These are phyloP conservation scores for Circinella minor DNA, from an alignment of 371 early-diverging fungal genomes.

Conservation along the genomic window DNA sequence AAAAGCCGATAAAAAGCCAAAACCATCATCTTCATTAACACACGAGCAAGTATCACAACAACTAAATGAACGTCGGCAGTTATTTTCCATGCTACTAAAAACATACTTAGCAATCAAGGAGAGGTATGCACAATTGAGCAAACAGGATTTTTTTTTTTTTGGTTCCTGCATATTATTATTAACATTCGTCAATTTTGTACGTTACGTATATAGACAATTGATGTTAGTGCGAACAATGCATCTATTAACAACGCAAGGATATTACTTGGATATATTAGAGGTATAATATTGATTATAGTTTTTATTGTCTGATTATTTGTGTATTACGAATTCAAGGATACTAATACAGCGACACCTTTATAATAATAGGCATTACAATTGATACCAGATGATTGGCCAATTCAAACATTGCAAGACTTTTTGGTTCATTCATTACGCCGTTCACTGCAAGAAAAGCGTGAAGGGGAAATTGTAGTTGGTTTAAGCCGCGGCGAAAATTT, in stretches of 20 bases:
- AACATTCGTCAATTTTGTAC: background rate
- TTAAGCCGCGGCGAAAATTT: constrained; percentile 67
- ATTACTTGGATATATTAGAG: constrained; percentile 65
- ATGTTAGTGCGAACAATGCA: constrained; percentile 54
- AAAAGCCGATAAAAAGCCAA: background rate
- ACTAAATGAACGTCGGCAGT: constrained; percentile 30
- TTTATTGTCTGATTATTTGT: background rate
- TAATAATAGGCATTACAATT: constrained; percentile 56
- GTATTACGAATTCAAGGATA: background rate
- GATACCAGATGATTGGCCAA: constrained; percentile 70
- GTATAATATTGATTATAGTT: constrained; percentile 19
- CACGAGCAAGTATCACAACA: constrained; percentile 2
- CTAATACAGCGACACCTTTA: too few relatives aligned
- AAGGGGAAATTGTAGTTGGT: constrained; percentile 60
- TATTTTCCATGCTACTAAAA: constrained; percentile 45
- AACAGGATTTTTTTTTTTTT: background rate
- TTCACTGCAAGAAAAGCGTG: constrained; percentile 55
- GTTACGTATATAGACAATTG: constrained; percentile 34
- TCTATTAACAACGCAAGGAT: constrained; percentile 64
- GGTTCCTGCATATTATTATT: background rate
- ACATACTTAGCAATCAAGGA: constrained; percentile 43
- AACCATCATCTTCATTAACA: background rate
- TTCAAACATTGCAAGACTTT: constrained; percentile 61
- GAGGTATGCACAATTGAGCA: constrained; percentile 22
- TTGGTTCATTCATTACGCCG: constrained; percentile 58